A percentile compares a stretch with the other conserved stretches of the same genome.
Conservation (phyloP, 106 monocot species). For the Apostasia ramifera region DNA sequence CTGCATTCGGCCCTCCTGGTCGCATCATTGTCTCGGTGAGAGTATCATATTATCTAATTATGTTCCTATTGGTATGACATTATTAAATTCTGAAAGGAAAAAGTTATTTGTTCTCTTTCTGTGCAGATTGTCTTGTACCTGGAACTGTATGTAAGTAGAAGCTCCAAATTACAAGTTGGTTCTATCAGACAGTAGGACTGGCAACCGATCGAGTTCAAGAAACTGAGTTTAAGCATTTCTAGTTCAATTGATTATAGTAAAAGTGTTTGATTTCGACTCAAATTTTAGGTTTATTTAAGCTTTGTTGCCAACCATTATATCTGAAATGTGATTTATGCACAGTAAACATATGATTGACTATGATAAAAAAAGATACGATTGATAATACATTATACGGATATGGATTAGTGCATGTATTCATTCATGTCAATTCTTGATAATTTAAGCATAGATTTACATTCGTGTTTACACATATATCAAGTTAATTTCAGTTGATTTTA, state of each 20-base stretch:
- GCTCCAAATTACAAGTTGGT: not conserved
- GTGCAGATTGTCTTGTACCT: conserved; percentile 73
- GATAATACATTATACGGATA: too few species aligned
- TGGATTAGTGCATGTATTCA: too few species aligned
- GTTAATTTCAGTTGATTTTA: too few species aligned
- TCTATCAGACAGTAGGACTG: too few species aligned
- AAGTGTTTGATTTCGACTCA: not conserved
- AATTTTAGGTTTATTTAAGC: too few species aligned
- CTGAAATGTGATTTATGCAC: not conserved
- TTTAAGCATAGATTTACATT: too few species aligned
- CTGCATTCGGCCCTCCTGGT: conserved; percentile 73
- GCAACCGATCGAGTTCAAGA: not conserved
- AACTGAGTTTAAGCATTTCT: not conserved
- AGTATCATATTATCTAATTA: not conserved
- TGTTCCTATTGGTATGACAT: not conserved
- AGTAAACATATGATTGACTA: too few species aligned
- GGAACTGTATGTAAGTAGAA: conserved; percentile 74
- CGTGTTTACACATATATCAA: too few species aligned
- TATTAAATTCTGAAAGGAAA: not conserved
- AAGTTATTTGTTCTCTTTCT: not conserved
- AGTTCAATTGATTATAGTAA: too few species aligned
- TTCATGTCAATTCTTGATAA: too few species aligned
- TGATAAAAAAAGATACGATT: too few species aligned
- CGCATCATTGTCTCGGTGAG: conserved; percentile 73
- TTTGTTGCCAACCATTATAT: not conserved